phyloP scores from a whole-genome alignment of 2,329 filamentous ascomycete genomes.

The Grosmannia clavigera region DNA sequence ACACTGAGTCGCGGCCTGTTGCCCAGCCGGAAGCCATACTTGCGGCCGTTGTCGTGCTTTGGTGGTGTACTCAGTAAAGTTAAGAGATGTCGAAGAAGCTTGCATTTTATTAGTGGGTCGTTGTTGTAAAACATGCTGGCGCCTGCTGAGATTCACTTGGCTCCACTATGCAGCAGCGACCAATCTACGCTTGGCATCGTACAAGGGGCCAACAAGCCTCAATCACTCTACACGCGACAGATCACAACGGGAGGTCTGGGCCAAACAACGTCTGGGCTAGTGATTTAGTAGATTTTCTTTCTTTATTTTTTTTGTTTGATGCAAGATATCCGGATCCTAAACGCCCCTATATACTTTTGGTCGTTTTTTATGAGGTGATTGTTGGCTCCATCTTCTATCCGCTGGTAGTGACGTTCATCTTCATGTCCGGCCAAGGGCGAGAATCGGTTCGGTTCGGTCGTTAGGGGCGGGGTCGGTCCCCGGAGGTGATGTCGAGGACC shows the following conservation, averaged over 20 bases:
- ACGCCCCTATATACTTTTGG: constrained; percentile 38
- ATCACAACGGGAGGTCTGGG: no score
- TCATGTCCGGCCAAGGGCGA: background rate
- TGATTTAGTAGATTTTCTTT: background rate
- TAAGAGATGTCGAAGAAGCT: background rate
- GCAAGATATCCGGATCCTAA: constrained; percentile 75
- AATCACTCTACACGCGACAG: no score
- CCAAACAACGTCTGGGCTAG: background rate
- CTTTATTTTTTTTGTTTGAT: constrained; percentile 34
- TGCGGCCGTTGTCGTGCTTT: background rate
- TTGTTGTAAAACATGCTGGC: no score
- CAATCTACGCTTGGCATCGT: no score
- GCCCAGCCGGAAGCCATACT: background rate
- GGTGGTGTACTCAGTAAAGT: background rate
- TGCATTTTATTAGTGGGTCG: background rate
- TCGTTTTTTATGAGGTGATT: constrained; percentile 27
- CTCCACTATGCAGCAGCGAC: no score
- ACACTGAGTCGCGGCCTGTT: constrained; percentile 8
- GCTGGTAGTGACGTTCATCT: constrained; percentile 25
- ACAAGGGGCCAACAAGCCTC: no score
- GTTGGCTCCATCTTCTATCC: constrained; percentile 61
- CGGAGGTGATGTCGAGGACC: background rate
- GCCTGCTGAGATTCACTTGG: background rate
- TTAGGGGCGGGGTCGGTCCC: constrained; percentile 14
- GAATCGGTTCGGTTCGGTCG: constrained; percentile 15